Conservation (phyloP, 257 asterid species). For the Knoxia roxburghii region DNA sequence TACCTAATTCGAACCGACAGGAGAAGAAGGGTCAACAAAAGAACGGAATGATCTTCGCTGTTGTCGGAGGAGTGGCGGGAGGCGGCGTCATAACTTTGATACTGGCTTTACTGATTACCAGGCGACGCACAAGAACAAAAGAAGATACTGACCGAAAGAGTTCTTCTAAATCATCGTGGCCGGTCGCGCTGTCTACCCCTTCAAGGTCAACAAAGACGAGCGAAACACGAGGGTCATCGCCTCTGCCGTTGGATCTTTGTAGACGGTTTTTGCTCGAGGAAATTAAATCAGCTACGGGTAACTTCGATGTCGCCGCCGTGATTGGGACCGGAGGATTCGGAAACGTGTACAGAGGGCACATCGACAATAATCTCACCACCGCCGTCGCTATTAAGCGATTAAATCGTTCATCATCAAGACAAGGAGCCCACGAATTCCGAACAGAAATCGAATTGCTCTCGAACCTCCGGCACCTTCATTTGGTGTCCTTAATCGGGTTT, state of each 20-base stretch:
- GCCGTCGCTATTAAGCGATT: slow-evolving; percentile 50
- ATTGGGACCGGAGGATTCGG: slow-evolving; percentile 61
- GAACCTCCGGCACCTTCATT: slow-evolving; percentile 48
- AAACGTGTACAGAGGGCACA: slow-evolving; percentile 46
- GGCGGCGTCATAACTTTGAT: slow-evolving; percentile 32
- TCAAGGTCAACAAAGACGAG: too few species aligned
- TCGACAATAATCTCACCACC: slow-evolving; percentile 27
- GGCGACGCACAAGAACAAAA: too few species aligned
- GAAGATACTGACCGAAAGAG: not conserved
- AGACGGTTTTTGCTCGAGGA: slow-evolving; percentile 42
- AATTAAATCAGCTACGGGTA: slow-evolving; percentile 35
- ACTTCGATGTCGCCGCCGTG: slow-evolving; percentile 33
- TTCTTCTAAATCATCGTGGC: slow-evolving; percentile 29
- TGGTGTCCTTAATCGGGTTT: slow-evolving; percentile 64
- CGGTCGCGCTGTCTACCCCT: slow-evolving; percentile 18
- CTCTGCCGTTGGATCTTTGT: slow-evolving; percentile 31
- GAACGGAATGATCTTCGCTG: not conserved
- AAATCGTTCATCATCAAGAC: slow-evolving; percentile 44
- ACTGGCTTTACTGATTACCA: not conserved
- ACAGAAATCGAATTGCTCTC: slow-evolving; percentile 66
- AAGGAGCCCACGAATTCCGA: slow-evolving; percentile 50
- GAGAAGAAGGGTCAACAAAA: too few species aligned
- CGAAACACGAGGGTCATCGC: slow-evolving; percentile 7
- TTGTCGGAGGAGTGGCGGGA: slow-evolving; percentile 34
- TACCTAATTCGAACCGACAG: too few species aligned